Base-by-base conservation (phyloP, 208 protist genomes). In the Acanthamoeba lenticulata region DNA sequence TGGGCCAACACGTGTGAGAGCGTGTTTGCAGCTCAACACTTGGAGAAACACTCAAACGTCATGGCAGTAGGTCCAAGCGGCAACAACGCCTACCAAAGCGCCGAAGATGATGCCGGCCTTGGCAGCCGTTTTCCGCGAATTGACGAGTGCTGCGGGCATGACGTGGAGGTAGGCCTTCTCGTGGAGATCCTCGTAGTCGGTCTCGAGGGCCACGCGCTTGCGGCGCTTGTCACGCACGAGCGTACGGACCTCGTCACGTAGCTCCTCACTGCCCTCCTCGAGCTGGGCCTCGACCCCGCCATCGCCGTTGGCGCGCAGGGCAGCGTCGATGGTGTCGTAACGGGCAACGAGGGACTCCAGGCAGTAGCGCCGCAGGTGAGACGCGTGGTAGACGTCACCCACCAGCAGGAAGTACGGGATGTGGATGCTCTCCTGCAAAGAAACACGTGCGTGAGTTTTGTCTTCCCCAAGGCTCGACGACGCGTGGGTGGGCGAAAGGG, bases 251-350 rank as follows among this genome's bases (percentile, higher is more conserved):
- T 47, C 74, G 38, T 17, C 74, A 1, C 44, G 38, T 24, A 85
- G 74, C 74, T 85, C 74, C 17, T 85, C 74, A 42, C 74, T 85
- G n/a, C n/a, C n/a, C n/a, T n/a, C n/a, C 44, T 85, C 74, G 74
- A 85, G 27, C 40, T 85, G 74, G 11, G 1, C 74, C 44, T 47
- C 44, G 17, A 85, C 44, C 27, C 74, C 74, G 24, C 74, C 74
- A 3, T 2, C 44, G 42, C 74, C 36, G 44, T 42, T 21, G 36
- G 42, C 38, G 27, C 74, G 38, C 32, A 57, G 44, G 42, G 55
- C 17, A 24, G 27, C n/a, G 42, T 85, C 74, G 74, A 85, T 57
- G 24, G 2, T 2, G 44, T 57, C 24, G 44, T 38, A 85, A 21
- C 36, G 6, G 44, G 44, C 74, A 11, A 42, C 34, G 29, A 85